These are phyloP conservation scores for Sclerotinia glacialis DNA, from an alignment of 2,329 filamentous ascomycete species.

Conservation along the genomic window DNA sequence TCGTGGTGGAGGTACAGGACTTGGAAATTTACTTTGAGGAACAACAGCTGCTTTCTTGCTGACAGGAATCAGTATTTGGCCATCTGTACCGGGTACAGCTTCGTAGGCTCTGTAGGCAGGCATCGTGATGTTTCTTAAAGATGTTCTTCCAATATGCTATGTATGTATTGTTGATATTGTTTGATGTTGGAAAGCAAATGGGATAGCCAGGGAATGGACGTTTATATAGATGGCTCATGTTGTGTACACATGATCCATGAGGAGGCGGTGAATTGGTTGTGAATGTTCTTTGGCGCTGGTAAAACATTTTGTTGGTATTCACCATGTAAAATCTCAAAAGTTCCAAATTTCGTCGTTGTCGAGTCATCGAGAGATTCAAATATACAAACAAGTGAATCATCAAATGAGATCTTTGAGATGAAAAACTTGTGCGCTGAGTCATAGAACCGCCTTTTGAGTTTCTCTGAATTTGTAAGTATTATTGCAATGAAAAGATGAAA, in stretches of 20 bases:
- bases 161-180: neutral
- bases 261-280: neutral
- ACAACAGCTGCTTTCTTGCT: neutral
- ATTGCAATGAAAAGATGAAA: neutral
- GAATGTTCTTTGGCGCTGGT: neutral
- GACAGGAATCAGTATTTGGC: slow-evolving; percentile 3
- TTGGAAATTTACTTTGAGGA: neutral
- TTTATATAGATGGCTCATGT: neutral
- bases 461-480: neutral
- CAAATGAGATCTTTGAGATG: neutral
- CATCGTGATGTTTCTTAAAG: neutral
- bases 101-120: slow-evolving; percentile 5
- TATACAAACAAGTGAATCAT: neutral
- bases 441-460: neutral
- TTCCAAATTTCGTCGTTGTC: neutral
- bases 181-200: neutral
- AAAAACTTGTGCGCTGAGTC: neutral
- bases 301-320: neutral
- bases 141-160: neutral
- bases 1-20: neutral
- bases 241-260: neutral
- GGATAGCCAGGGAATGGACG: neutral
- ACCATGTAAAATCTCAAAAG: neutral
- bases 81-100: slow-evolving; percentile 8
- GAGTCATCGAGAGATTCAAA: neutral